Conservation (phyloP, 371 early-diverging fungal species). For the Mucor piriformis region DNA sequence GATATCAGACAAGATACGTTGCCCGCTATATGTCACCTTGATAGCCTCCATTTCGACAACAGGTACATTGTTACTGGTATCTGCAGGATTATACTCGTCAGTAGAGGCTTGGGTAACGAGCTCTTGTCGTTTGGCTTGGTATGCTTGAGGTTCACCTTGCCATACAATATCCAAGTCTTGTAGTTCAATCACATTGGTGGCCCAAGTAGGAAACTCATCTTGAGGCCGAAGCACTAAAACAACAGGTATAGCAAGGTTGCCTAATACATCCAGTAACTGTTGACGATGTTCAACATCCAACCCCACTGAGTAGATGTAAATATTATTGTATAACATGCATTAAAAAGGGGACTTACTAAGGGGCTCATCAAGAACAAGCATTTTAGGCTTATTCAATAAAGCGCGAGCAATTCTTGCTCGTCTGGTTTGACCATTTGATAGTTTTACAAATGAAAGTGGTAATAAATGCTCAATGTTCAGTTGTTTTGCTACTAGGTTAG, state of each 20-base stretch:
- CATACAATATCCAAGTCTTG: constrained; percentile 30
- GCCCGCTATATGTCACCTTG: constrained; percentile 49
- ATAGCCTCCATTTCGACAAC: constrained; percentile 54
- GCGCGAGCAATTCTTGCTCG: constrained; percentile 58
- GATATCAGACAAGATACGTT: constrained; percentile 48
- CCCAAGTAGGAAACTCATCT: constrained; percentile 61
- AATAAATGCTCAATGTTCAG: constrained; percentile 40
- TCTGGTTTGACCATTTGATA: constrained; percentile 64
- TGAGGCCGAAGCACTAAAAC: constrained; percentile 60
- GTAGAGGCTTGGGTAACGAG: neutral
- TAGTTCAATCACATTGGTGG: constrained; percentile 56
- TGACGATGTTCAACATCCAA: constrained; percentile 57
- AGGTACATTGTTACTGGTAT: constrained; percentile 20
- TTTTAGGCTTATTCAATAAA: constrained; percentile 37
- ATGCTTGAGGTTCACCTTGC: constrained; percentile 35
- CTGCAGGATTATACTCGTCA: neutral
- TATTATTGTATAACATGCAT: no score
- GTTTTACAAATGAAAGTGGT: constrained; percentile 51
- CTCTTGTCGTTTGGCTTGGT: constrained; percentile 1
- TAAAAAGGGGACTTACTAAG: no score
- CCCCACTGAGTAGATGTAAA: no score
- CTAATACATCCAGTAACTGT: constrained; percentile 44
- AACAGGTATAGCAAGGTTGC: constrained; percentile 39
- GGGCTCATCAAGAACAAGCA: constrained; percentile 62
- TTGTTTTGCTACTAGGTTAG: constrained; percentile 27